Evolutionary conservation across 495 filamentous ascomycete genomes (phyloP), one percentile per base, ranked within the genome.

Genomic region (Terfezia claveryi): DNA sequence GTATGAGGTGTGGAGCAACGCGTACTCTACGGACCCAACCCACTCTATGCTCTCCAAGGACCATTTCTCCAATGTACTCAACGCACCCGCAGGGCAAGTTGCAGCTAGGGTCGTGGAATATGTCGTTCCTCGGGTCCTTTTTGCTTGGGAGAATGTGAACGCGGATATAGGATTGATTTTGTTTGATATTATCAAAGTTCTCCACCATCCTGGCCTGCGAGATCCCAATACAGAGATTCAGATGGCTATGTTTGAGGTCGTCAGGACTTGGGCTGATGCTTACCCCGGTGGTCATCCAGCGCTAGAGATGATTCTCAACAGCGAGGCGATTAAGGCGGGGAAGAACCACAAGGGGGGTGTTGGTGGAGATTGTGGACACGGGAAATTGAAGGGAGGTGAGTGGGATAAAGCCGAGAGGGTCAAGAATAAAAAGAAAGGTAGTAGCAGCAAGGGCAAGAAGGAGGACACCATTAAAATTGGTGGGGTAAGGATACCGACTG

Each of bases 11-110:
- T 95, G 91, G 91, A 84, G 79, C 8, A 81, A 94, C 66, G 78
- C 83, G 7, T 71, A 75, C 51, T 91, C 83, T 72, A 82, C 83
- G 12, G 82, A 96, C 66, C 91, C 91, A 8, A 98, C 91, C 4
- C 91, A 95, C 71, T 91, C 84, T 10, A 78, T 96, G 69, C 76
- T 96, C 7, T 88, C 85, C 56, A 95, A 96, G 69, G 91, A 98
- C 62, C 91, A 98, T 66, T 96, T 96, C 63, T 83, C 83, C 58
- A 94, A 96, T 68, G 72, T 88, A 36, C 73, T 96, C 36, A 96
- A 96, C 69, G 74, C 83, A 36, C 85, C 85, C 51, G 87, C 87
- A 2, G 89, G 89, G 11, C 75, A 82, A 20, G 77, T 95, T 20
- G 87, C 88, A 9, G 69, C 82, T 2, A 77, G 76, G 0, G 82